Base-by-base conservation (phyloP, 441 rosid genomes). In the Eruca vesicaria region DNA sequence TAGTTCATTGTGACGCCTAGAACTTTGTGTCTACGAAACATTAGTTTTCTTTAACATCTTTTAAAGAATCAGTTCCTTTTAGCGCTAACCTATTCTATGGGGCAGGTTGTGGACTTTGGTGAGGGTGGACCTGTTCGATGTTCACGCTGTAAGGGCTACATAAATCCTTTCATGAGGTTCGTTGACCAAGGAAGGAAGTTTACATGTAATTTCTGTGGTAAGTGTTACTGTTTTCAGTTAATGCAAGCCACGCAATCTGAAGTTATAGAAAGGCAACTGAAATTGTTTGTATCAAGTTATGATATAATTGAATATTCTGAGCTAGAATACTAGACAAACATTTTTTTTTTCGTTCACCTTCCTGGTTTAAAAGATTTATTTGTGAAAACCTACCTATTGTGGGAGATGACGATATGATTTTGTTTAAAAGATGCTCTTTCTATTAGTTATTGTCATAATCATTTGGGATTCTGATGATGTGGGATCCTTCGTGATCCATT, bases 81-180 rank as follows among this genome's bases (percentile, higher is more conserved):
- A 18, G 26, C 58, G 23, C 59, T 71, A 32, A 80, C 32, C 52
- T 74, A 26, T 73, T 48, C 61, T 72, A 19, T 48, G 69, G 65
- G 69, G 66, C 79, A 91, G 98, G 83, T 90, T 68, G 94, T 92
- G 76, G 97, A 94, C 84, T 92, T 92, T 76, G 98, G 97, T 61
- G 97, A 94, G 73, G 74, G 82, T 71, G 97, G 97, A 68, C 97
- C 97, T 20, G 88, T 91, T 55, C 88, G 97, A 57, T 91, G 97
- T 79, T 89, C 97, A 72, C 97, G 97, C 72, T 91, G 97, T 84
- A 91, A 89, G 82, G 97, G 91, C 66, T 91, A 91, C 72, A 84
- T 91, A 68, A 91, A 91, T 80, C 94, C 94, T 78, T 86, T 89
- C 68, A 87, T 91, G 92, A 91, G 82, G 84, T 91, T 91, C 78